Percentiles rank a stretch among this genome's conserved stretches.
Evolutionary conservation across 1,139 yeast species (phyloP).

Genomic region (Zygoascus sp.): DNA sequence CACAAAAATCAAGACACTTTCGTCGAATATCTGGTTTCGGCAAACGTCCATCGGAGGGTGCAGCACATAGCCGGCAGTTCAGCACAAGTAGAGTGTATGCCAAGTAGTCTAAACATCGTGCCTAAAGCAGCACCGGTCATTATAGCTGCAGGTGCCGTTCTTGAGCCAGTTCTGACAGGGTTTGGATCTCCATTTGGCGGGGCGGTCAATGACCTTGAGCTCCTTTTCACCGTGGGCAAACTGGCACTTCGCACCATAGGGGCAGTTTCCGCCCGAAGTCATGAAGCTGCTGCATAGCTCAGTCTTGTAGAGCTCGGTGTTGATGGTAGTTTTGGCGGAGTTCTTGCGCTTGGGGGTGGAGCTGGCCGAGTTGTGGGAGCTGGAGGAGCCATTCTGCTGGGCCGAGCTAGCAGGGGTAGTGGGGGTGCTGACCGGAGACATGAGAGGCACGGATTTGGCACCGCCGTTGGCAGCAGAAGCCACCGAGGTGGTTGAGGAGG

Average conservation of each 20-base stretch:
- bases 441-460: slow-evolving; percentile 5
- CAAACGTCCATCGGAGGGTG: no score
- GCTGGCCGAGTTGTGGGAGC: slow-evolving; percentile 6
- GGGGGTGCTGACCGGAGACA: slow-evolving; percentile 11
- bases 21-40: no score
- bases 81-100: no score
- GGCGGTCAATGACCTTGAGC: slow-evolving; percentile 65
- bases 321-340: slow-evolving; percentile 41
- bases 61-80: no score
- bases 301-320: slow-evolving; percentile 79
- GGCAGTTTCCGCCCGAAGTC: slow-evolving; percentile 66
- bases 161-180: slow-evolving; percentile 87
- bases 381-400: not conserved
- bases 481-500: slow-evolving; percentile 11
- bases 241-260: slow-evolving; percentile 88
- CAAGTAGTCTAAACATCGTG: slow-evolving; percentile 40
- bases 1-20: no score
- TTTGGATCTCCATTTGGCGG: slow-evolving; percentile 86
- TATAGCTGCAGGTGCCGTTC: slow-evolving; percentile 80
- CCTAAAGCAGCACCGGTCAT: slow-evolving; percentile 86
- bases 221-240: slow-evolving; percentile 89
- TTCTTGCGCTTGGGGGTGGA: slow-evolving; percentile 21
- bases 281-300: slow-evolving; percentile 81
- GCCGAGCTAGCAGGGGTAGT: slow-evolving; percentile 4
- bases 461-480: slow-evolving; percentile 13